Conservation (phyloP, 2,329 filamentous ascomycete genomes). For the Epichloe elymi region DNA sequence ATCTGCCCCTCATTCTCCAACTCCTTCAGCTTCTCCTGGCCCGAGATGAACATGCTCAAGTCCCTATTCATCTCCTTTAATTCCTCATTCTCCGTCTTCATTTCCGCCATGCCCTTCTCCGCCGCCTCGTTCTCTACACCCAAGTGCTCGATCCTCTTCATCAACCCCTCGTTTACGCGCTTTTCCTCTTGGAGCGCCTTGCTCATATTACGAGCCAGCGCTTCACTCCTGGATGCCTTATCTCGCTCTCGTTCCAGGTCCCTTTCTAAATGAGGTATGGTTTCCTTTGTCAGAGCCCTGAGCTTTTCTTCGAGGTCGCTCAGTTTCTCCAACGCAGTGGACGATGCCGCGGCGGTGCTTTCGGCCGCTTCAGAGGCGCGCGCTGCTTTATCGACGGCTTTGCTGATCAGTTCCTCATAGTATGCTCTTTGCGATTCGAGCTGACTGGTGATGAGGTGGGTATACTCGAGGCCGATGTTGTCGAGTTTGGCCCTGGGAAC, state of each 20-base stretch:
- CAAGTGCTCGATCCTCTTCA: conserved; percentile 69
- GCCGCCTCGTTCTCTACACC: conserved; percentile 47
- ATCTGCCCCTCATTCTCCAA: conserved; percentile 46
- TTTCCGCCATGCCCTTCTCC: conserved; percentile 39
- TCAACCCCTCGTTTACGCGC: conserved; percentile 63
- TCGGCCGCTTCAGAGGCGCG: conserved; percentile 58
- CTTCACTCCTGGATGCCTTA: conserved; percentile 58
- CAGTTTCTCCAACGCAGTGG: conserved; percentile 36
- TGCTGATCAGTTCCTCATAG: conserved; percentile 83
- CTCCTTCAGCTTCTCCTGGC: conserved; percentile 65
- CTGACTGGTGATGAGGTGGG: conserved; percentile 82
- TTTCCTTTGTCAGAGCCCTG: conserved; percentile 37
- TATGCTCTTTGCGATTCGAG: conserved; percentile 86
- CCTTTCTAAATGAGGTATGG: conserved; percentile 56
- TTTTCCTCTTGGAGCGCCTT: conserved; percentile 79
- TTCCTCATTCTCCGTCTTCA: conserved; percentile 54
- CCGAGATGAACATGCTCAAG: conserved; percentile 74
- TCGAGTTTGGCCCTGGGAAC: conserved; percentile 58
- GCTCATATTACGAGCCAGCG: conserved; percentile 61
- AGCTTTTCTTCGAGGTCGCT: conserved; percentile 32
- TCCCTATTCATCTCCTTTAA: conserved; percentile 79
- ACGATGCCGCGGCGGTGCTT: conserved; percentile 39
- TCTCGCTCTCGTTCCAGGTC: conserved; percentile 56
- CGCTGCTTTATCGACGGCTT: conserved; percentile 78
- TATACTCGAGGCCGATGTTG: conserved; percentile 85